Evolutionary conservation across 768 basidiomycete species (phyloP).

Genomic region (Lactifluus volemus): DNA sequence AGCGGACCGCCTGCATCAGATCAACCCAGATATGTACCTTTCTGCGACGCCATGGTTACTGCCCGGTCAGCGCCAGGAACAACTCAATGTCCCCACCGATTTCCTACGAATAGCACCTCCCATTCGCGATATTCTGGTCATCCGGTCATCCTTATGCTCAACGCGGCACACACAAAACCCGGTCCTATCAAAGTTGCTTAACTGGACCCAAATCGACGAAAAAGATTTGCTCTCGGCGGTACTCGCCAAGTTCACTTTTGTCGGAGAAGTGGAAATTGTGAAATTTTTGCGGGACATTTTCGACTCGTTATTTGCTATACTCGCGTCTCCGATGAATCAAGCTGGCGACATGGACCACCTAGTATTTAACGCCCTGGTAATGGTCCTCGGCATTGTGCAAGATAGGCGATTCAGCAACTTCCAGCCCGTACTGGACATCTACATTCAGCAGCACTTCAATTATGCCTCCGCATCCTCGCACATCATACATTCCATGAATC

Average conservation of each 20-base stretch:
- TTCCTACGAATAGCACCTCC: conserved; percentile 59
- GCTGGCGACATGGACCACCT: conserved; percentile 72
- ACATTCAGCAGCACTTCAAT: conserved; percentile 84
- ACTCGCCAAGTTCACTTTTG: conserved; percentile 81
- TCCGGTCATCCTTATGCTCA: conserved; percentile 88
- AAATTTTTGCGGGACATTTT: conserved; percentile 89
- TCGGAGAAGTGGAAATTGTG: conserved; percentile 90
- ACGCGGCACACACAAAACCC: conserved; percentile 88
- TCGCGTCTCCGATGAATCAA: conserved; percentile 67
- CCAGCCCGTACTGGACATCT: conserved; percentile 86
- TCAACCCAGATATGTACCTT: conserved; percentile 66
- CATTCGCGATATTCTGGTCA: conserved; percentile 65
- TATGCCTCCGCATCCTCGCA: conserved; percentile 74
- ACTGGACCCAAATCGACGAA: conserved; percentile 67
- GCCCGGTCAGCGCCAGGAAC: conserved; percentile 51
- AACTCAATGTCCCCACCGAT: conserved; percentile 47
- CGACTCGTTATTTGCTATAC: conserved; percentile 85
- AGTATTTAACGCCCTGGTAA: conserved; percentile 87
- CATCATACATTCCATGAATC: conserved; percentile 83
- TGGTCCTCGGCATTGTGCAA: conserved; percentile 84
- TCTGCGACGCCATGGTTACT: conserved; percentile 52
- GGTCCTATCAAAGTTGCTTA: conserved; percentile 68
- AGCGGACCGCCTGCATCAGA: conserved; percentile 57
- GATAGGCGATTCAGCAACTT: conserved; percentile 95
- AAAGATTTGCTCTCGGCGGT: conserved; percentile 60